Evolutionary conservation across 192 early-diverging fungal species (phyloP).

Genomic region (Geranomyces variabilis): DNA sequence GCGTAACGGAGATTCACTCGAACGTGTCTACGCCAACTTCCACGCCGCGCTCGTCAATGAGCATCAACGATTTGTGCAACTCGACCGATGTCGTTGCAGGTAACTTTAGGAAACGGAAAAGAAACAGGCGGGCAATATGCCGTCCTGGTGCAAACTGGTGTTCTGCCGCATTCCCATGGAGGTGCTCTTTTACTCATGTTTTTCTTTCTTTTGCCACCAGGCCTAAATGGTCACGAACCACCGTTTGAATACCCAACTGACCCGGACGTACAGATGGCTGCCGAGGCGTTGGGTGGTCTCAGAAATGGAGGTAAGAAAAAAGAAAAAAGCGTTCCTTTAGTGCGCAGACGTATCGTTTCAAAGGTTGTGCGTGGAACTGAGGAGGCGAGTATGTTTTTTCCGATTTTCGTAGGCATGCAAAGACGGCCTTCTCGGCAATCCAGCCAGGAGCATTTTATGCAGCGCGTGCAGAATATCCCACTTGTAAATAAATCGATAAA

Average conservation of each 20-base stretch:
- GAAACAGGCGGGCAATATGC: no score
- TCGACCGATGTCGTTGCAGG: slow-evolving; percentile 5
- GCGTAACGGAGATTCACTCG: neutral
- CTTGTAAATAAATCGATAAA: slow-evolving; percentile 74
- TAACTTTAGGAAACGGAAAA: no score
- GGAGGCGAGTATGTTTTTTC: no score
- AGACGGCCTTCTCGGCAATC: neutral
- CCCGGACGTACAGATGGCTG: slow-evolving; percentile 46
- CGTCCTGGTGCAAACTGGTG: no score
- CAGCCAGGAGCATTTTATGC: slow-evolving; percentile 62
- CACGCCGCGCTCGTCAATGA: slow-evolving; percentile 20
- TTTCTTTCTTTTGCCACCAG: neutral
- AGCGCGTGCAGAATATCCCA: slow-evolving; percentile 77
- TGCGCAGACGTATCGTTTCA: no score
- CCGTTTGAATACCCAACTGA: slow-evolving; percentile 11
- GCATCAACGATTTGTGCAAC: slow-evolving; percentile 34
- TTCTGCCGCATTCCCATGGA: neutral
- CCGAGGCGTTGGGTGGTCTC: slow-evolving; percentile 47
- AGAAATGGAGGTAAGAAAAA: slow-evolving; percentile 7
- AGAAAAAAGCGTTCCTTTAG: neutral
- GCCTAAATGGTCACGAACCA: slow-evolving; percentile 4
- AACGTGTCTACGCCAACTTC: slow-evolving; percentile 8
- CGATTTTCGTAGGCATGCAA: neutral
- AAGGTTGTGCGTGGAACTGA: no score
- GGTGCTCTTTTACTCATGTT: no score